Percentiles rank a stretch among this genome's conserved stretches.
These are phyloP conservation scores for Neopestalotiopsis rosae DNA, from an alignment of 2,329 filamentous ascomycete species.

Conservation along the genomic window DNA sequence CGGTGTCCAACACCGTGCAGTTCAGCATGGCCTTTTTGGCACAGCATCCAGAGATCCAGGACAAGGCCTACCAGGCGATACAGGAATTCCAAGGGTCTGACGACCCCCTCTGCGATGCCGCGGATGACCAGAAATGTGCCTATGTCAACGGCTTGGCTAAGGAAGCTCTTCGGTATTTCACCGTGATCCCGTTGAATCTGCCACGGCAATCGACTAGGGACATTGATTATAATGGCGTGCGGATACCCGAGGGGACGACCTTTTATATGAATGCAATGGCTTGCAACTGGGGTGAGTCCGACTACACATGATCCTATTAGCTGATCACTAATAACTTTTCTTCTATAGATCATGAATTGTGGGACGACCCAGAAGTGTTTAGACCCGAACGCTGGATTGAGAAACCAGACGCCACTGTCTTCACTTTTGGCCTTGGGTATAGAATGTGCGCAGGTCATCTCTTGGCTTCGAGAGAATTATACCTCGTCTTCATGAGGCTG, in stretches of 20 bases:
- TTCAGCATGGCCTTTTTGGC: conserved; percentile 79
- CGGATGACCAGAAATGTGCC: conserved; percentile 67
- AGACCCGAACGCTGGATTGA: conserved; percentile 16
- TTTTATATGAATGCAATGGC: conserved; percentile 73
- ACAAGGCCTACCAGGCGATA: conserved; percentile 73
- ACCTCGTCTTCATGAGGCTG: conserved; percentile 16
- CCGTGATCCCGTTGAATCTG: conserved; percentile 66
- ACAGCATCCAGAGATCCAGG: conserved; percentile 73
- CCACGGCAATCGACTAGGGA: conserved; percentile 67
- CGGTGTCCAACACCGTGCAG: conserved; percentile 78
- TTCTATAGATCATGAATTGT: conserved; percentile 8
- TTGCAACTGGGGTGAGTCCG: conserved; percentile 64
- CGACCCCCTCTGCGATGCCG: conserved; percentile 68
- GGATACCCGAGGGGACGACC: conserved; percentile 67
- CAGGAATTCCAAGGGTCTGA: conserved; percentile 40
- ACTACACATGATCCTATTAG: not conserved
- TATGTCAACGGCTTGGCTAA: conserved; percentile 69
- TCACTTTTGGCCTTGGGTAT: conserved; percentile 17
- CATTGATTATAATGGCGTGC: conserved; percentile 59
- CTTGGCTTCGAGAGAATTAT: conserved; percentile 13
- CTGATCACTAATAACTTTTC: not conserved
- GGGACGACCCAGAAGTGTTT: conserved; percentile 15
- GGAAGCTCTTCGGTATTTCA: conserved; percentile 67
- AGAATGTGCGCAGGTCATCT: conserved; percentile 17
- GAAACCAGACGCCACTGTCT: conserved; percentile 15